Conservation (phyloP, 2,329 filamentous ascomycete genomes). For the Cercospora nicotianae region DNA sequence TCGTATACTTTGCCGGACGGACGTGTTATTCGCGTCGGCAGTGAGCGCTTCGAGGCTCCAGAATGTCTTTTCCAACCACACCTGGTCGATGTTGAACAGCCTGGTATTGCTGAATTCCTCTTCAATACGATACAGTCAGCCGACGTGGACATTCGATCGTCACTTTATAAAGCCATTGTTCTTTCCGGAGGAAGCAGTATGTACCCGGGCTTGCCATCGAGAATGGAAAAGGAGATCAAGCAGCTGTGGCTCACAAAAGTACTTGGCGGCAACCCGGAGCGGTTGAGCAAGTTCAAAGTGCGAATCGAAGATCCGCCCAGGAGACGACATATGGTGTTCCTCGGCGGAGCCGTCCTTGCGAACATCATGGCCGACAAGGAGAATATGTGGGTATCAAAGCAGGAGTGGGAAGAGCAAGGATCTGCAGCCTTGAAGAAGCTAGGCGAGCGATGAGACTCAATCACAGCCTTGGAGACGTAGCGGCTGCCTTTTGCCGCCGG, state of each 20-base stretch:
- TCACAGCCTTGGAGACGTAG: background rate
- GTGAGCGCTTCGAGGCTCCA: slow-evolving; percentile 95
- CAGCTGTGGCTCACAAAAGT: slow-evolving; percentile 96
- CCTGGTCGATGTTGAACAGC: slow-evolving; percentile 94
- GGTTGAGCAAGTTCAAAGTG: slow-evolving; percentile 97
- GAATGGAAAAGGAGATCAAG: slow-evolving; percentile 97
- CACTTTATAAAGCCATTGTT: slow-evolving; percentile 95
- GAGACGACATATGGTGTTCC: slow-evolving; percentile 98
- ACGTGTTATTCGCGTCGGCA: slow-evolving; percentile 91
- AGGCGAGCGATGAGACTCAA: slow-evolving; percentile 66
- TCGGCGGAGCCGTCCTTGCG: slow-evolving; percentile 91
- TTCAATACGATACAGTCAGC: slow-evolving; percentile 98
- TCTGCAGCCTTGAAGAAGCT: slow-evolving; percentile 83
- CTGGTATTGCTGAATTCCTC: slow-evolving; percentile 92
- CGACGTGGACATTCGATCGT: slow-evolving; percentile 90
- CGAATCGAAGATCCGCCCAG: slow-evolving; percentile 96
- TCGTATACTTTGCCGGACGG: slow-evolving; percentile 97
- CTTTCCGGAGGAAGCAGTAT: slow-evolving; percentile 96
- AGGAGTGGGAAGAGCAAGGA: slow-evolving; percentile 95
- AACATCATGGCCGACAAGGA: slow-evolving; percentile 99
- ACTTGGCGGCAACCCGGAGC: slow-evolving; percentile 85
- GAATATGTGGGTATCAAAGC: slow-evolving; percentile 97
- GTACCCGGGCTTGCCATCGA: slow-evolving; percentile 93
- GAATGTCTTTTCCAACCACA: slow-evolving; percentile 99
- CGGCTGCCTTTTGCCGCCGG: background rate